These are phyloP conservation scores for Papiliotrema laurentii DNA, from an alignment of 1,284 basidiomycete species.

Conservation along the genomic window DNA sequence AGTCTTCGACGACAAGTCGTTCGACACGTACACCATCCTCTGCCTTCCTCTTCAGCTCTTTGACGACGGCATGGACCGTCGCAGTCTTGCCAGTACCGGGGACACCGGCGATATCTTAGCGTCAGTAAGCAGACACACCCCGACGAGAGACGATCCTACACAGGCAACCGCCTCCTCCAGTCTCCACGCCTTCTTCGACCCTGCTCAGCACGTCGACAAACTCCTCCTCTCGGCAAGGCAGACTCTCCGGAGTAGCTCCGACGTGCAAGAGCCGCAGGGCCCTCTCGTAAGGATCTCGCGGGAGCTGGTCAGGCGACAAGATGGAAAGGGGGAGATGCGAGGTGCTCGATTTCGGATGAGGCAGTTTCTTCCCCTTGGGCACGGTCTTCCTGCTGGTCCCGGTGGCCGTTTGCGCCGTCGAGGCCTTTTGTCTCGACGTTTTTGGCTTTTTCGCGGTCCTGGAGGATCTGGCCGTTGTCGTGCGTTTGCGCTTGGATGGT, in stretches of 20 bases:
- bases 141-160: no score
- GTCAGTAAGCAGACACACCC: no score
- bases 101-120: slow-evolving; percentile 94
- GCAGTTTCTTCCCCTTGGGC: slow-evolving; percentile 12
- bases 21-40: slow-evolving; percentile 60
- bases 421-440: slow-evolving; percentile 2
- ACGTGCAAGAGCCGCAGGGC: slow-evolving; percentile 90
- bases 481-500: slow-evolving; percentile 7
- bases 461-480: slow-evolving; percentile 2
- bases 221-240: slow-evolving; percentile 88
- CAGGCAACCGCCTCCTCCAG: slow-evolving; percentile 89
- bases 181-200: slow-evolving; percentile 81
- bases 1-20: not conserved
- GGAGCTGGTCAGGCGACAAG: slow-evolving; percentile 49
- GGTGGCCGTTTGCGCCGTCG: slow-evolving; percentile 9
- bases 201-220: slow-evolving; percentile 71
- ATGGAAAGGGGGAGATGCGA: slow-evolving; percentile 28
- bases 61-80: slow-evolving; percentile 86
- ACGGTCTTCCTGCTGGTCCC: slow-evolving; percentile 9
- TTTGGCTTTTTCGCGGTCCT: slow-evolving; percentile 6
- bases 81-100: slow-evolving; percentile 99
- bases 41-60: slow-evolving; percentile 82
- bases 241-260: slow-evolving; percentile 79
- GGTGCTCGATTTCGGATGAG: slow-evolving; percentile 34
- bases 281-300: slow-evolving; percentile 71